Evolutionary conservation across 140 eudicot genomes (phyloP), one percentile per base, ranked within the genome.

Genomic region (Erigeron philadelphicus): DNA sequence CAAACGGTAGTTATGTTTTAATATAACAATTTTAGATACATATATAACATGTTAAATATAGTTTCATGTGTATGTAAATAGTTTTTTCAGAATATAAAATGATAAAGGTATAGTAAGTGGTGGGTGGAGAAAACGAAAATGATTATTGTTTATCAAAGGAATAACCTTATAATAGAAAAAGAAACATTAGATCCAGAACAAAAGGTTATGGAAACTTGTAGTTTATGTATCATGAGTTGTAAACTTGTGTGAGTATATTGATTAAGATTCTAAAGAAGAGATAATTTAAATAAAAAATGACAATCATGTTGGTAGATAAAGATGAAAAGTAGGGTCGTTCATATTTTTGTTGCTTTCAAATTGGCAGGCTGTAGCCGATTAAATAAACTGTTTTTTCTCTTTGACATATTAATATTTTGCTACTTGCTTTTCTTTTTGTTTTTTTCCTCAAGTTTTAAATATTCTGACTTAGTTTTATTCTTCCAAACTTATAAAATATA

Each of bases 281-380:
- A 61, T 13, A 60, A 16, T 9, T 17, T 8, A 56, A 21, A 35
- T 35, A 61, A 61, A 21, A 60, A 48, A 58, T 46, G 8, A 61
- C 6, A 49, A 63, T 72, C 64, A 72, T 72, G 41, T 52, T 48
- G 16, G 76, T 13, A 50, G 55, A 72, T 46, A 47, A 72, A 47
- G 76, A 67, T 62, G 38, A 21, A 45, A 58, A 45, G 50, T 69
- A 10, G 49, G 70, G 70, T 70, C 47, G 52, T 71, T 61, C 5
- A 40, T 31, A 31, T 55, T 54, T 73, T 53, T 56, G 19, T 52
- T 38, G 52, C 9, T 61, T 73, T 61, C 53, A 70, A 23, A 52
- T 63, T 66, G 44, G 76, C 72, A 62, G 61, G 61, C 74, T 74
- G 74, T 66, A 35, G 68, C 63, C 41, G 35, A 75, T 46, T 57